Evolutionary conservation across 805 yeast genomes (phyloP).

Genomic region (Cyberlindnera mrakii): DNA sequence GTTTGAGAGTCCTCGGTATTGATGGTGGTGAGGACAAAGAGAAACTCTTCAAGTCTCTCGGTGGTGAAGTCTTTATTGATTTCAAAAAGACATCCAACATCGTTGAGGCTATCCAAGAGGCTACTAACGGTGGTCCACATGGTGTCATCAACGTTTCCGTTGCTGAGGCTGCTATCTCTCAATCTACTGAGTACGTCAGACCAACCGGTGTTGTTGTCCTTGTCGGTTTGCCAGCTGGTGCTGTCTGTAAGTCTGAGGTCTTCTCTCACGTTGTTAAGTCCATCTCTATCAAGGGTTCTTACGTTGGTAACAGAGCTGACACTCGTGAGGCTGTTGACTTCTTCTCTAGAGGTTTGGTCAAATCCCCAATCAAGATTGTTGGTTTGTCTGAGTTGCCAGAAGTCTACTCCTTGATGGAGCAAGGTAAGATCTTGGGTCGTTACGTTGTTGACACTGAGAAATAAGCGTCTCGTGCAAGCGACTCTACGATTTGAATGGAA

Average conservation of each 20-base stretch:
- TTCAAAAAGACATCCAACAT: slow-evolving; percentile 51
- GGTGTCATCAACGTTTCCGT: slow-evolving; percentile 74
- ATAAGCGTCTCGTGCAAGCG: slow-evolving; percentile 91
- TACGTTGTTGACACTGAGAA: slow-evolving; percentile 76
- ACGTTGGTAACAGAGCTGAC: slow-evolving; percentile 87
- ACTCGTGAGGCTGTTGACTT: slow-evolving; percentile 76
- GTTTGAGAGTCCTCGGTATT: slow-evolving; percentile 62
- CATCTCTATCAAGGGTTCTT: slow-evolving; percentile 69
- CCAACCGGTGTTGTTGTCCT: slow-evolving; percentile 64
- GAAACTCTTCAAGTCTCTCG: slow-evolving; percentile 47
- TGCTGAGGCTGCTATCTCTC: slow-evolving; percentile 59
- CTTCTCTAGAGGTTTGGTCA: slow-evolving; percentile 64
- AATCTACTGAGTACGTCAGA: slow-evolving; percentile 55
- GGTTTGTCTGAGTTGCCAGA: slow-evolving; percentile 66
- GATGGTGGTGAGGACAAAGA: slow-evolving; percentile 67
- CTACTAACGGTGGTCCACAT: slow-evolving; percentile 71
- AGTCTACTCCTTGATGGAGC: slow-evolving; percentile 72
- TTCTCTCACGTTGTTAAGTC: slow-evolving; percentile 71
- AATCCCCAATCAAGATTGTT: slow-evolving; percentile 68
- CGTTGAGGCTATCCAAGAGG: slow-evolving; percentile 45
- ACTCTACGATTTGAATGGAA: slow-evolving; percentile 75
- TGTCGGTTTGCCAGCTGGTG: slow-evolving; percentile 79
- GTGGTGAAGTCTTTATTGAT: slow-evolving; percentile 61
- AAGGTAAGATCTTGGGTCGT: slow-evolving; percentile 84
- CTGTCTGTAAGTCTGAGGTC: slow-evolving; percentile 63